Evolutionary conservation across 495 filamentous ascomycete genomes (phyloP).

Genomic region (Penicillium goetzii): DNA sequence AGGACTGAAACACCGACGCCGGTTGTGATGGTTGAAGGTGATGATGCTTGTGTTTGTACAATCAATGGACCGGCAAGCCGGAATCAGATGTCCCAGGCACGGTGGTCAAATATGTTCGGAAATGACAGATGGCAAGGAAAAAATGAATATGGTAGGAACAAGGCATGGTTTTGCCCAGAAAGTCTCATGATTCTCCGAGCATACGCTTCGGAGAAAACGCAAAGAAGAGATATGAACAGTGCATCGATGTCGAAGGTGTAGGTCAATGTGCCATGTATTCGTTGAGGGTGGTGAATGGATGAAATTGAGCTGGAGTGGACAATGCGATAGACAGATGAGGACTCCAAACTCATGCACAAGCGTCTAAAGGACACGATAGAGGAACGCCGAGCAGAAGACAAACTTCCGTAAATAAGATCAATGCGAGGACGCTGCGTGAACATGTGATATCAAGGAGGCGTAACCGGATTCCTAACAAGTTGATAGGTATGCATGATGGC

Average conservation of each 20-base stretch:
- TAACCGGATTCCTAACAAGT: slow-evolving; percentile 14
- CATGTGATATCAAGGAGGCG: slow-evolving; percentile 30
- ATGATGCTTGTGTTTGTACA: slow-evolving; percentile 29
- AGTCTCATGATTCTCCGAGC: not conserved
- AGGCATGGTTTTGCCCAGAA: not conserved
- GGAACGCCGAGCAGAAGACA: slow-evolving; percentile 39
- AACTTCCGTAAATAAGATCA: slow-evolving; percentile 19
- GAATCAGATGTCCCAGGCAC: not conserved
- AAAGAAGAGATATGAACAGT: slow-evolving; percentile 21
- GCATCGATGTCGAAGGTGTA: slow-evolving; percentile 12
- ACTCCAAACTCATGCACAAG: slow-evolving; percentile 20
- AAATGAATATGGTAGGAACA: not conserved
- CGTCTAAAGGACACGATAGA: slow-evolving; percentile 22
- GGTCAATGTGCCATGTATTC: not conserved
- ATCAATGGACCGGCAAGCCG: slow-evolving; percentile 9
- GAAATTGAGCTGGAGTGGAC: slow-evolving; percentile 1
- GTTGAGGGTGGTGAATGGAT: not conserved
- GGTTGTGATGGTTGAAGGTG: slow-evolving; percentile 16
- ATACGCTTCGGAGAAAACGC: slow-evolving; percentile 3
- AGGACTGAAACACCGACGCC: slow-evolving; percentile 17
- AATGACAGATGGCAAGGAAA: slow-evolving; percentile 6
- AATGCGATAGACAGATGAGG: slow-evolving; percentile 20
- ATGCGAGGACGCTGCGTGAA: slow-evolving; percentile 41
- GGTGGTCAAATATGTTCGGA: slow-evolving; percentile 5
- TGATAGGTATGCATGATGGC: slow-evolving; percentile 19